Conservation (phyloP, 164 flowering plant species). For the Piper longum region DNA sequence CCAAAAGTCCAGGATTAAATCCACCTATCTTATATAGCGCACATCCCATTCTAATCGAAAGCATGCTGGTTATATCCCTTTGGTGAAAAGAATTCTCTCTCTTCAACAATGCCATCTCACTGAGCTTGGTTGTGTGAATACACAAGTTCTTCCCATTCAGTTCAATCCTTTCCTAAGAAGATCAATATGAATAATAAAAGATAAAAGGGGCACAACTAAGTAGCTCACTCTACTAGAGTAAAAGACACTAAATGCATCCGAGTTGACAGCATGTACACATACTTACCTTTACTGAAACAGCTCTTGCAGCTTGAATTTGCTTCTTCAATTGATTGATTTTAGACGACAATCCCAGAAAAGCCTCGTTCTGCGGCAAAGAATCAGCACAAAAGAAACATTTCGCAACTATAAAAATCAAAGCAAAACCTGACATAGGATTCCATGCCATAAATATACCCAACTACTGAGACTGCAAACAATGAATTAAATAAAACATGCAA, state of each 20-base stretch:
- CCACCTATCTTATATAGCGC: slow-evolving; percentile 40
- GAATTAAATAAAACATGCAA: too few relatives aligned
- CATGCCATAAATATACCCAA: background rate
- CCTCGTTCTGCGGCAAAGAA: background rate
- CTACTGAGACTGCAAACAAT: too few relatives aligned
- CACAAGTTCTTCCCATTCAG: slow-evolving; percentile 36
- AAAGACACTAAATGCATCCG: background rate
- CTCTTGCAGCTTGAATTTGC: slow-evolving; percentile 60
- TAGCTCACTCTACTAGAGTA: background rate
- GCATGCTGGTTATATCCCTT: slow-evolving; percentile 24
- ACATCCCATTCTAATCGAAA: slow-evolving; percentile 33
- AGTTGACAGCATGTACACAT: slow-evolving; percentile 6
- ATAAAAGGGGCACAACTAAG: background rate
- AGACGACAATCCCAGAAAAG: slow-evolving; percentile 10
- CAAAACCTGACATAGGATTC: background rate
- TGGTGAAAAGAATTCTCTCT: slow-evolving; percentile 12
- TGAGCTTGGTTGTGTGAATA: slow-evolving; percentile 25
- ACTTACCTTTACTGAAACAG: slow-evolving; percentile 41
- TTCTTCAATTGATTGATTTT: slow-evolving; percentile 39
- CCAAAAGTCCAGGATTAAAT: slow-evolving; percentile 34
- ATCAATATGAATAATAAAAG: background rate
- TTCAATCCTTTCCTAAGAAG: slow-evolving; percentile 48
- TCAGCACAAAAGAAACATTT: background rate
- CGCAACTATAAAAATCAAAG: too few relatives aligned
- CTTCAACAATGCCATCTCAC: slow-evolving; percentile 18